Conservation (phyloP, 257 asterid genomes). For the Coffea canephora region DNA sequence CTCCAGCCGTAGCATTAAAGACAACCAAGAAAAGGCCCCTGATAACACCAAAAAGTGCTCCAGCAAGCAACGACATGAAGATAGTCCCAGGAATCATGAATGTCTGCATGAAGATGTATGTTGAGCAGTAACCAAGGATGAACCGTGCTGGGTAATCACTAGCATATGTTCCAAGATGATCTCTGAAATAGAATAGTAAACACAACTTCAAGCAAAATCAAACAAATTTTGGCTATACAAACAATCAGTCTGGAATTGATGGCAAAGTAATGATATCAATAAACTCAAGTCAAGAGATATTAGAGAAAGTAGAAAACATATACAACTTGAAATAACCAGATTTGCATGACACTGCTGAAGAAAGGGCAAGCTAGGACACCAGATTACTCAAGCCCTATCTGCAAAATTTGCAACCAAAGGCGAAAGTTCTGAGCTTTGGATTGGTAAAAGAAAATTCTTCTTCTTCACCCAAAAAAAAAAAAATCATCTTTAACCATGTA, state of each 20-base stretch:
- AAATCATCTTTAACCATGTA: too few species aligned
- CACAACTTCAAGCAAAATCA: background rate
- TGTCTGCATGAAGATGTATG: conserved; percentile 93
- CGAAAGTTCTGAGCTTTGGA: background rate
- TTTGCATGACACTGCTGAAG: background rate
- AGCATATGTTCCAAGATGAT: conserved; percentile 71
- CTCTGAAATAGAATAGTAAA: conserved; percentile 48
- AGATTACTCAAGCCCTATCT: background rate
- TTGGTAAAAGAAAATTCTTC: background rate
- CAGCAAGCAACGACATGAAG: conserved; percentile 90
- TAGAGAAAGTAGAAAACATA: background rate
- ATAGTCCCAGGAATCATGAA: conserved; percentile 97
- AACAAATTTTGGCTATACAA: background rate
- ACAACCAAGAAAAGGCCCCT: conserved; percentile 83
- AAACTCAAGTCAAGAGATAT: background rate
- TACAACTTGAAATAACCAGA: background rate
- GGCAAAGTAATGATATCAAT: background rate
- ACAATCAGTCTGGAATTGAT: background rate
- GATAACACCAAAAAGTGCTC: conserved; percentile 86
- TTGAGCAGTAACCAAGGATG: conserved; percentile 81
- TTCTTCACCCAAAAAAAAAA: too few species aligned
- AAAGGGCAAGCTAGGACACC: background rate
- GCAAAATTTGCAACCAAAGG: background rate
- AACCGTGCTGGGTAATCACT: conserved; percentile 68
- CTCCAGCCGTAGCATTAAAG: conserved; percentile 88